These are phyloP conservation scores for Musa balbisiana DNA, from an alignment of 202 grass and related monocot genomes.

Conservation along the genomic window DNA sequence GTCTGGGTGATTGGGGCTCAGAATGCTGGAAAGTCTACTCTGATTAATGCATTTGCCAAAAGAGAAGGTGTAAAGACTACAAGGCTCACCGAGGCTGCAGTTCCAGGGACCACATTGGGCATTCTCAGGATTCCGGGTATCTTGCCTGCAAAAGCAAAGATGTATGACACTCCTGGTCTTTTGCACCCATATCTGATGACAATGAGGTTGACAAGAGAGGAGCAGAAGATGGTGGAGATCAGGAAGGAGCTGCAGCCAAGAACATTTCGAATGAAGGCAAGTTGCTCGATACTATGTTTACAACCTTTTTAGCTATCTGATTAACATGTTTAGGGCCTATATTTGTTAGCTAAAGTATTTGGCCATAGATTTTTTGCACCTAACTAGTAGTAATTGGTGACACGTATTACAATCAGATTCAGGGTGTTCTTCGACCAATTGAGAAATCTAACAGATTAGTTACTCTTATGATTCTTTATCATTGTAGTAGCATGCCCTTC, in stretches of 20 bases:
- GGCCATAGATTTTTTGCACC: too few species aligned
- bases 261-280: constrained; percentile 80
- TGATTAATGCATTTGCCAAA: constrained; percentile 92
- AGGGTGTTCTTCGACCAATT: not conserved
- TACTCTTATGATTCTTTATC: not conserved
- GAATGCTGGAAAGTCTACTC: constrained; percentile 93
- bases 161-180: constrained; percentile 93
- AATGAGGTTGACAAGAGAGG: constrained; percentile 67
- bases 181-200: constrained; percentile 73
- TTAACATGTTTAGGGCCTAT: not conserved
- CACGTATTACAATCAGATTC: not conserved
- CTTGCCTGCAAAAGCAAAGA: constrained; percentile 89
- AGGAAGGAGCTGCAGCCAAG: constrained; percentile 63
- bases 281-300: constrained; percentile 10
- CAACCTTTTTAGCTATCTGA: not conserved
- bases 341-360: not conserved
- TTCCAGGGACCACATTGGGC: constrained; percentile 81
- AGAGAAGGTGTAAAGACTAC: constrained; percentile 65
- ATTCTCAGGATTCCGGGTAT: constrained; percentile 72
- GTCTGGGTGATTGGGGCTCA: constrained; percentile 97
- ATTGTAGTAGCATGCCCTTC: not conserved
- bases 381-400: not conserved
- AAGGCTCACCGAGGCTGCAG: constrained; percentile 73
- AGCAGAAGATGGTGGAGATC: constrained; percentile 89
- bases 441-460: not conserved